These are phyloP conservation scores for Thyridium curvatum DNA, from an alignment of 2,329 filamentous ascomycete genomes.

Conservation along the genomic window DNA sequence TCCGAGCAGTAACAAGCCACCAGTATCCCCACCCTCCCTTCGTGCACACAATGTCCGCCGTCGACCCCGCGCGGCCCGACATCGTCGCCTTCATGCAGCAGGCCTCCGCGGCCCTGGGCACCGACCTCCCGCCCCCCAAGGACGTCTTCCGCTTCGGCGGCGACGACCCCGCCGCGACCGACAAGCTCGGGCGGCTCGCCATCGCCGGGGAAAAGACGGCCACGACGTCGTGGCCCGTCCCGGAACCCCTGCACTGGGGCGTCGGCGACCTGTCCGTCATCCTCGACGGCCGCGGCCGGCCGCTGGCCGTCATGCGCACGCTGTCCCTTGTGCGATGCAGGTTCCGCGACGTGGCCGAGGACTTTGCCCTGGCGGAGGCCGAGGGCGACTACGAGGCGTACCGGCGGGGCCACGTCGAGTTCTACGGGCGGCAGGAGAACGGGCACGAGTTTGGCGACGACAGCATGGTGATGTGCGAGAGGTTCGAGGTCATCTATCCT, in stretches of 20 bases:
- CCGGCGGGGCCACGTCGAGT: slow-evolving; percentile 15
- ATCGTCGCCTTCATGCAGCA: slow-evolving; percentile 17
- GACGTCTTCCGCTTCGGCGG: slow-evolving; percentile 20
- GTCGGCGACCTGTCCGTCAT: slow-evolving; percentile 20
- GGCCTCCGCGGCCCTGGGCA: slow-evolving; percentile 14
- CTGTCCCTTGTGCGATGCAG: slow-evolving; percentile 15
- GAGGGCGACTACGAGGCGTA: slow-evolving; percentile 19
- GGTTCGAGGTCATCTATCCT: slow-evolving; percentile 19
- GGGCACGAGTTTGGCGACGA: slow-evolving; percentile 15
- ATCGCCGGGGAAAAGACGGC: slow-evolving; percentile 18
- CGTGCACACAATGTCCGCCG: slow-evolving; percentile 10
- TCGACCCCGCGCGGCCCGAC: slow-evolving; percentile 14
- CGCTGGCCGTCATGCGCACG: slow-evolving; percentile 18
- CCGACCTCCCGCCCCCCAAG: slow-evolving; percentile 13
- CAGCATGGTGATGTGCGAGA: slow-evolving; percentile 19
- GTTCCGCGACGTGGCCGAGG: slow-evolving; percentile 18
- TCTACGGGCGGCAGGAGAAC: slow-evolving; percentile 13
- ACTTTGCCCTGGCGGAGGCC: slow-evolving; percentile 20
- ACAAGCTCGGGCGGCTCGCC: slow-evolving; percentile 12
- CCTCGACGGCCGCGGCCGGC: slow-evolving; percentile 14
- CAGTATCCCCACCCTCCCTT: no score
- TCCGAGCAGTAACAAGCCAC: no score
- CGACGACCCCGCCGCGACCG: slow-evolving; percentile 7
- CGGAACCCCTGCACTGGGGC: slow-evolving; percentile 17
- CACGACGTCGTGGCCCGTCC: slow-evolving; percentile 21